phyloP scores from a whole-genome alignment of 768 basidiomycete genomes.

The Dioszegia hungarica region DNA sequence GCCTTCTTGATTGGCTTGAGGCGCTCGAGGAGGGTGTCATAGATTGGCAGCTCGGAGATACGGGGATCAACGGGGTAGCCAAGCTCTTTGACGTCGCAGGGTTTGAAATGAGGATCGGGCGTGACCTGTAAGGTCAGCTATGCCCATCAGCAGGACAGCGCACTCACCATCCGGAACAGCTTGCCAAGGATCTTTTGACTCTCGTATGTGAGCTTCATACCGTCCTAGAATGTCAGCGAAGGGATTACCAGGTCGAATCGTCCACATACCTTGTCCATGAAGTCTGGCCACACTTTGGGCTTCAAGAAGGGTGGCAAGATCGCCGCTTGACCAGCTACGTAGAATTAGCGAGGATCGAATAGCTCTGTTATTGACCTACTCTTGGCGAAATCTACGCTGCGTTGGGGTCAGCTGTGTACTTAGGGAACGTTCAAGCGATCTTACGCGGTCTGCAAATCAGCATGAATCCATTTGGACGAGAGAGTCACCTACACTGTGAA shows the following conservation, averaged over 20 bases:
- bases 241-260: background rate
- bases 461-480: background rate
- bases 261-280: slow-evolving; percentile 44
- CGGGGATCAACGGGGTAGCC: slow-evolving; percentile 31
- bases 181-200: slow-evolving; percentile 40
- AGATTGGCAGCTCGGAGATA: slow-evolving; percentile 17
- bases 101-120: slow-evolving; percentile 41
- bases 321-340: slow-evolving; percentile 38
- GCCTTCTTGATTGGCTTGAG: slow-evolving; percentile 39
- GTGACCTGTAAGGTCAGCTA: slow-evolving; percentile 29
- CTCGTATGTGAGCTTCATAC: slow-evolving; percentile 28
- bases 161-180: slow-evolving; percentile 37
- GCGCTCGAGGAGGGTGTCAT: slow-evolving; percentile 19
- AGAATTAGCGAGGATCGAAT: background rate
- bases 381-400: slow-evolving; percentile 48
- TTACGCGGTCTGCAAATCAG: slow-evolving; percentile 28
- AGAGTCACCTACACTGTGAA: slow-evolving; percentile 38
- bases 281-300: slow-evolving; percentile 43
- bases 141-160: background rate
- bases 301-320: slow-evolving; percentile 18
- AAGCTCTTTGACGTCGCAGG: slow-evolving; percentile 23
- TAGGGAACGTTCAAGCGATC: background rate
- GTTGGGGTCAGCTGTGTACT: background rate
- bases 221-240: slow-evolving; percentile 13
- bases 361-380: slow-evolving; percentile 16